Evolutionary conservation across 2,329 filamentous ascomycete genomes (phyloP).

Genomic region (Aspergillus amoenus): DNA sequence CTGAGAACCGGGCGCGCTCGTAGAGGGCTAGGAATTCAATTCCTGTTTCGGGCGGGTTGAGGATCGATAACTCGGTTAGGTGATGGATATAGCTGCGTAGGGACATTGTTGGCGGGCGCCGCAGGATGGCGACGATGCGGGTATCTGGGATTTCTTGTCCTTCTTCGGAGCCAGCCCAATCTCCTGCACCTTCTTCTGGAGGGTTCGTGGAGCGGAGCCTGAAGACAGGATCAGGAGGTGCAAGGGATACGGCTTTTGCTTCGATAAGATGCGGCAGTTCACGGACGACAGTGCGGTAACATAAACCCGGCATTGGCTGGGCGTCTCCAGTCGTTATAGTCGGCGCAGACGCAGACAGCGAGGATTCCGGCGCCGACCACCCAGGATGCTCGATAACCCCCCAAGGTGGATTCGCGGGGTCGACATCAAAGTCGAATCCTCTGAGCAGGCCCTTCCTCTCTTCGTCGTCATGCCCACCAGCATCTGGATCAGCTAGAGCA

Average conservation of each 20-base stretch:
- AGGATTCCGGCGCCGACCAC: slow-evolving; percentile 75
- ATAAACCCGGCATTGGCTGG: slow-evolving; percentile 65
- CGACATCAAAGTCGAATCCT: slow-evolving; percentile 17
- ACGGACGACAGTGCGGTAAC: slow-evolving; percentile 76
- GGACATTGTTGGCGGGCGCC: slow-evolving; percentile 68
- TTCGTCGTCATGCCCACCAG: background rate
- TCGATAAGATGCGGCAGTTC: slow-evolving; percentile 90
- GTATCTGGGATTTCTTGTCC: slow-evolving; percentile 56
- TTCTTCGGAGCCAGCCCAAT: background rate
- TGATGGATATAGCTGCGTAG: slow-evolving; percentile 76
- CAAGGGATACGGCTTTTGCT: slow-evolving; percentile 85
- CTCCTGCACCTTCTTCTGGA: slow-evolving; percentile 20
- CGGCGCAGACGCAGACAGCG: slow-evolving; percentile 50
- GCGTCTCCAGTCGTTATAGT: background rate
- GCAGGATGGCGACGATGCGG: slow-evolving; percentile 68
- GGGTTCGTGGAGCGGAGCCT: slow-evolving; percentile 30
- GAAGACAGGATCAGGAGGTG: slow-evolving; percentile 56
- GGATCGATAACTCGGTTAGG: slow-evolving; percentile 66
- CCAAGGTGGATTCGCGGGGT: slow-evolving; percentile 63
- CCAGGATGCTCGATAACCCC: slow-evolving; percentile 81
- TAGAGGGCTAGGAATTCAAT: slow-evolving; percentile 70
- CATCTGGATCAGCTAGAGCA: background rate
- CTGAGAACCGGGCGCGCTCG: slow-evolving; percentile 82
- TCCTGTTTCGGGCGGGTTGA: slow-evolving; percentile 51
- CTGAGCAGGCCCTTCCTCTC: slow-evolving; percentile 34